Percentiles rank a stretch among this genome's conserved stretches.
phyloP scores from a whole-genome alignment of 257 asterid genomes.

The Lavandula angustifolia region DNA sequence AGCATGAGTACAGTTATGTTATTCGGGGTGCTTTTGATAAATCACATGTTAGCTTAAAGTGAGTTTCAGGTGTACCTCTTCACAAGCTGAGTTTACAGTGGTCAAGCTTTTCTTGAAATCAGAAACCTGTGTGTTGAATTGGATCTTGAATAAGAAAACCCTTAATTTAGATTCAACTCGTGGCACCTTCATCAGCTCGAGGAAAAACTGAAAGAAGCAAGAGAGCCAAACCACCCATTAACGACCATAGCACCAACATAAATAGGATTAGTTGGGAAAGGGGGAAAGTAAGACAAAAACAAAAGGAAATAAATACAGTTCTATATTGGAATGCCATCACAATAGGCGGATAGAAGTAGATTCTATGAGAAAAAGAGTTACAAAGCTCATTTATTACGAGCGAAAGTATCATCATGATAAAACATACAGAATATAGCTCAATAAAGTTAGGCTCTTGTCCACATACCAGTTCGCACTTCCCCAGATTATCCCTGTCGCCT shows the following conservation, averaged over 20 bases:
- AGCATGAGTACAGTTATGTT: constrained; percentile 36
- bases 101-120: constrained; percentile 84
- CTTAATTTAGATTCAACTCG: constrained; percentile 94
- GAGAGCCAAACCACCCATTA: constrained; percentile 20
- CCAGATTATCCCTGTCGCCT: constrained; percentile 86
- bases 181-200: constrained; percentile 99
- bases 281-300: not conserved
- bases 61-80: constrained; percentile 62
- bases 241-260: not conserved
- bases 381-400: not conserved
- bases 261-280: constrained; percentile 1
- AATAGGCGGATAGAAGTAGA: not conserved
- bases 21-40: constrained; percentile 22
- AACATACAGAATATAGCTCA: constrained; percentile 15
- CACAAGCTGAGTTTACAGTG: constrained; percentile 89
- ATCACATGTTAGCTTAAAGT: constrained; percentile 20
- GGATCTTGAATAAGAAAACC: constrained; percentile 97
- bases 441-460: constrained; percentile 27
- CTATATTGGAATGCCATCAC: constrained; percentile 8
- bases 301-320: constrained; percentile 7
- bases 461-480: constrained; percentile 96
- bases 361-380: not conserved
- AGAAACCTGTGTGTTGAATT: constrained; percentile 76
- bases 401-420: constrained; percentile 5
- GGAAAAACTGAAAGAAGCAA: constrained; percentile 74